phyloP scores from a whole-genome alignment of 768 basidiomycete species.

The Infundibulicybe gibba region DNA sequence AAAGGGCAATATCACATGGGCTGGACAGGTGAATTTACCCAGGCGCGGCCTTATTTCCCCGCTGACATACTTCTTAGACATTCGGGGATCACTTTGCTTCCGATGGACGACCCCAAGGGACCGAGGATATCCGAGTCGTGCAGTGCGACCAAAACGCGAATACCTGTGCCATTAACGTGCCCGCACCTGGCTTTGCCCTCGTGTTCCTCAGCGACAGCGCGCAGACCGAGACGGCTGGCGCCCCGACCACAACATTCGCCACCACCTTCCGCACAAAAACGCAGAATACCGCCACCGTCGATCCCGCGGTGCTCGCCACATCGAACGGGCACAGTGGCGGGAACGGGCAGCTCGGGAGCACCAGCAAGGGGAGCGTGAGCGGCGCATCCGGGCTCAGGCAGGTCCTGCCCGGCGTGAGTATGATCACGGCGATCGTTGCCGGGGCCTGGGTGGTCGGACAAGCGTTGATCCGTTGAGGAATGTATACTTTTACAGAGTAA shows the following conservation, averaged over 20 bases:
- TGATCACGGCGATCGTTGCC: slow-evolving; percentile 5
- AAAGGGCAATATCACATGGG: slow-evolving; percentile 62
- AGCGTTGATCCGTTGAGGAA: not conserved
- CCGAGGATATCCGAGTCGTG: slow-evolving; percentile 47
- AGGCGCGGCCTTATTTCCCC: too few species aligned
- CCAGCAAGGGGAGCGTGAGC: slow-evolving; percentile 29
- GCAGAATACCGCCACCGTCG: slow-evolving; percentile 49
- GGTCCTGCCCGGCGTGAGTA: not conserved
- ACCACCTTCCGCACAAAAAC: slow-evolving; percentile 50
- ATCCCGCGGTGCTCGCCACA: slow-evolving; percentile 52
- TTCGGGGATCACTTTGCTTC: slow-evolving; percentile 57
- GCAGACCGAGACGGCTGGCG: slow-evolving; percentile 26
- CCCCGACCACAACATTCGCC: slow-evolving; percentile 39
- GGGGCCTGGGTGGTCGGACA: slow-evolving; percentile 2
- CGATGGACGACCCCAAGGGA: slow-evolving; percentile 61
- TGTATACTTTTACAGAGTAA: not conserved
- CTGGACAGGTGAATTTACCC: slow-evolving; percentile 39
- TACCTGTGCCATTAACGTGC: slow-evolving; percentile 56
- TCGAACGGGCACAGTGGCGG: slow-evolving; percentile 51
- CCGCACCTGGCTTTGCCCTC: slow-evolving; percentile 65
- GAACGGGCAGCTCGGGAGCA: slow-evolving; percentile 28
- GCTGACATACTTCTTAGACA: slow-evolving; percentile 31
- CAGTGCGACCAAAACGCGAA: slow-evolving; percentile 47
- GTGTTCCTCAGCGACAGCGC: slow-evolving; percentile 58
- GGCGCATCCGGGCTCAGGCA: slow-evolving; percentile 4